Percentiles rank a stretch among this genome's conserved stretches.
Evolutionary conservation across 441 rosid genomes (phyloP).

Genomic region (Metrosideros polymorpha): DNA sequence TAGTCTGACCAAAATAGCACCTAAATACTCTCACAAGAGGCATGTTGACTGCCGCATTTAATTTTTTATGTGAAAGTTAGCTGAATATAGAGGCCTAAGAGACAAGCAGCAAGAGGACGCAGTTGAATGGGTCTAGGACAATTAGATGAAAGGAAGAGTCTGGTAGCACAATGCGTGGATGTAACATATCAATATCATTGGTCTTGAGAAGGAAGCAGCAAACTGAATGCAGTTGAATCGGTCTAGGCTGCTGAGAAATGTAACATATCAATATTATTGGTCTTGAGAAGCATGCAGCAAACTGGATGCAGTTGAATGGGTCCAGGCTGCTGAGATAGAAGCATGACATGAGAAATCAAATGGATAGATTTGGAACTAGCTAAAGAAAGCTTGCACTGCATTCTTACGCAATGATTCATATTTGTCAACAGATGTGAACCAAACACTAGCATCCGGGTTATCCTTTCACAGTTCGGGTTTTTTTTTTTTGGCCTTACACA

Average conservation of each 20-base stretch:
- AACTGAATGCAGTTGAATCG: not conserved
- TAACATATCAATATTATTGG: not conserved
- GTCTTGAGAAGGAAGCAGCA: not conserved
- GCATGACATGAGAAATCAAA: not conserved
- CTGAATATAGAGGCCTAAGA: not conserved
- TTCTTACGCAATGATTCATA: not conserved
- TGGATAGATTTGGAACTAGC: not conserved
- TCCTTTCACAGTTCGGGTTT: not conserved
- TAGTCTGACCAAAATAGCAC: not conserved
- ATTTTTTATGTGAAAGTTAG: not conserved
- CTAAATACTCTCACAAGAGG: not conserved
- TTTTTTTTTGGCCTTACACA: too few species aligned
- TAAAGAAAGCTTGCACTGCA: not conserved
- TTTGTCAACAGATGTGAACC: not conserved
- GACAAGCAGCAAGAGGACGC: not conserved
- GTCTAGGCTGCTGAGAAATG: not conserved
- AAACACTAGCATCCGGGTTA: not conserved
- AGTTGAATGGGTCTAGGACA: not conserved
- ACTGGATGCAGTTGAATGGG: not conserved
- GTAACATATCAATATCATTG: not conserved
- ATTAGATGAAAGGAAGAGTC: not conserved
- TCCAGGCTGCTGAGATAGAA: not conserved
- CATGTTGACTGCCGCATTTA: not conserved
- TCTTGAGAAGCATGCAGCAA: not conserved
- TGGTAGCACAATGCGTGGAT: not conserved